These are phyloP conservation scores for Albugo candida DNA, from an alignment of 352 stramenopile species.

Conservation along the genomic window DNA sequence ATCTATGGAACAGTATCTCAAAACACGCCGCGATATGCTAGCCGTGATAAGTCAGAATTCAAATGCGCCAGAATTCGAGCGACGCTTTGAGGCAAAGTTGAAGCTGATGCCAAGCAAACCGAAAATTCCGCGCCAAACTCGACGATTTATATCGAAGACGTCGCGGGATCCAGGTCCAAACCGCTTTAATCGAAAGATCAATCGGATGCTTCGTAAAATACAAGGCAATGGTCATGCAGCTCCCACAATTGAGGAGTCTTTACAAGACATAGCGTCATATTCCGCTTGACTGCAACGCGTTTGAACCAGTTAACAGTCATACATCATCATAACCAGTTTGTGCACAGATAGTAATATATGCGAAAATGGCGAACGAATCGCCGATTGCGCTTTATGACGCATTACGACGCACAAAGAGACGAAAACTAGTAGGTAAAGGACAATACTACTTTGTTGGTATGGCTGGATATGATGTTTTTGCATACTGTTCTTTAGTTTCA, in stretches of 20 bases:
- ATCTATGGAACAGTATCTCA: no score
- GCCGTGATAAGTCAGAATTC: no score
- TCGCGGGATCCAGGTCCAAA: constrained; percentile 34
- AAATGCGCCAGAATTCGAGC: no score
- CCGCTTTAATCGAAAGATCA: constrained; percentile 65
- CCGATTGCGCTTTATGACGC: neutral
- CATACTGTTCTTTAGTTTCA: neutral
- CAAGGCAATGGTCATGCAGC: constrained; percentile 44
- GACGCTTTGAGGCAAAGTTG: no score
- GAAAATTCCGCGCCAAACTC: constrained; percentile 46
- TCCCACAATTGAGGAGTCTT: constrained; percentile 52
- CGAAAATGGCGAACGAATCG: no score
- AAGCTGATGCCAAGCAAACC: constrained; percentile 53
- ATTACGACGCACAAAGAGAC: neutral
- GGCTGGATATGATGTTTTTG: neutral
- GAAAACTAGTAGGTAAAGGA: neutral
- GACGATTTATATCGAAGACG: constrained; percentile 15
- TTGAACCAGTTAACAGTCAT: no score
- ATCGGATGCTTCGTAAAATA: constrained; percentile 53
- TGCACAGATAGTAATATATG: no score
- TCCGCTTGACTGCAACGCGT: no score
- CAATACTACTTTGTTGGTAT: neutral
- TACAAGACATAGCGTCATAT: no score
- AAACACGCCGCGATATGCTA: no score
- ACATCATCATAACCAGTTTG: no score